phyloP scores from a whole-genome alignment of 2,329 filamentous ascomycete genomes.

The Alternaria sp. region DNA sequence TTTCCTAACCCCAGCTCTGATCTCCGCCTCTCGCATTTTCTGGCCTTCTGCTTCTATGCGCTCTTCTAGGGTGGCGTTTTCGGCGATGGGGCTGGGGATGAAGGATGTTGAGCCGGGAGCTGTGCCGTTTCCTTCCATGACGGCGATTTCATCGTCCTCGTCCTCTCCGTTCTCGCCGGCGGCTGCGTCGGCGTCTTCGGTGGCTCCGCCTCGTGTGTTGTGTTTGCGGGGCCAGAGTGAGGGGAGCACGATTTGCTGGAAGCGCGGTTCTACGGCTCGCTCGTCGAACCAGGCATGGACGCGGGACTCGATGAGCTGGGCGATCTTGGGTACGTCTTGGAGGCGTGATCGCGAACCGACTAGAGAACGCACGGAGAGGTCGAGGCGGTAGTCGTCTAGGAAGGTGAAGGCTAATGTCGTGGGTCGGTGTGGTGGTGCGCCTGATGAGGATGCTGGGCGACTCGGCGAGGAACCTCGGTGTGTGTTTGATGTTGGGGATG shows the following conservation, averaged over 20 bases:
- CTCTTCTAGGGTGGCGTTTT: conserved; percentile 34
- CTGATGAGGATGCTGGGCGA: conserved; percentile 34
- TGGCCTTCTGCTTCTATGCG: conserved; percentile 46
- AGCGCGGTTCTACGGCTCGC: conserved; percentile 81
- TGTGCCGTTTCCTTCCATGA: conserved; percentile 17
- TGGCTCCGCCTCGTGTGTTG: conserved; percentile 78
- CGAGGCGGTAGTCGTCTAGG: conserved; percentile 83
- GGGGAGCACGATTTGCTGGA: conserved; percentile 84
- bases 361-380: conserved; percentile 80
- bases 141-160: conserved; percentile 17
- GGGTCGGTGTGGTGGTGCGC: conserved; percentile 53
- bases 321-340: conserved; percentile 88
- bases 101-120: conserved; percentile 12
- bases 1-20: conserved; percentile 39
- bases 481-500: conserved; percentile 50
- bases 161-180: conserved; percentile 48
- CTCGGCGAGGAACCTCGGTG: conserved; percentile 53
- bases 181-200: conserved; percentile 44
- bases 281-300: conserved; percentile 90
- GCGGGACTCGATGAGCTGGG: conserved; percentile 79
- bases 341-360: conserved; percentile 80
- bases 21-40: conserved; percentile 47
- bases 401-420: conserved; percentile 97
- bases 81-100: conserved; percentile 11
- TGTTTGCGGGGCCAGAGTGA: conserved; percentile 84